Conservation (phyloP, 1,139 yeast genomes). For the Candida buenavistaensis region DNA sequence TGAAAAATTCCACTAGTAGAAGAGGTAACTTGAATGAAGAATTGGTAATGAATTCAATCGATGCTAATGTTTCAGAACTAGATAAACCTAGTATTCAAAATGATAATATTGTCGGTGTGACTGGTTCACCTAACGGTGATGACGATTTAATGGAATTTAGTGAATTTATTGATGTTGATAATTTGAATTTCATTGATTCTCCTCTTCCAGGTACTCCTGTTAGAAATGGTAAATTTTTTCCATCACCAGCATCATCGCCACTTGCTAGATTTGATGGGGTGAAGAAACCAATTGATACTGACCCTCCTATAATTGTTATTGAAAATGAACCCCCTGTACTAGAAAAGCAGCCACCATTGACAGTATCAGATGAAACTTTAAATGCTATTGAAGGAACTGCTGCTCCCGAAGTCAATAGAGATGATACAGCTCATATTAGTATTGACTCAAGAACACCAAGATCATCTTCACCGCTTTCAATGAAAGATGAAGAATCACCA, state of each 20-base stretch:
- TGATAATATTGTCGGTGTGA: conserved; percentile 4
- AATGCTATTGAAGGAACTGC: conserved; percentile 1
- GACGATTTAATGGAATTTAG: conserved; percentile 58
- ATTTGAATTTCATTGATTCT: conserved; percentile 31
- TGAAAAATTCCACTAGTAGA: conserved; percentile 34
- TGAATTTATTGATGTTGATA: conserved; percentile 63
- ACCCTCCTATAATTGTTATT: conserved; percentile 5
- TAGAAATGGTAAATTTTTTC: conserved; percentile 1
- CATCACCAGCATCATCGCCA: conserved; percentile 2
- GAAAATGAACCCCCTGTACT: neutral
- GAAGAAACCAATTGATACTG: neutral
- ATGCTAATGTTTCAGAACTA: conserved; percentile 13
- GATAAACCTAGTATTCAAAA: conserved; percentile 2
- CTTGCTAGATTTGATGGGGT: conserved; percentile 2
- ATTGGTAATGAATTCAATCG: conserved; percentile 15
- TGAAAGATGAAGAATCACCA: conserved; percentile 11
- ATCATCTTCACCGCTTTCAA: conserved; percentile 15
- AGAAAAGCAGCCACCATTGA: neutral
- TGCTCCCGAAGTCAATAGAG: conserved; percentile 1
- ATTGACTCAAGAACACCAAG: conserved; percentile 14
- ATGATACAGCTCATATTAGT: conserved; percentile 15
- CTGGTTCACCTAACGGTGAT: conserved; percentile 23
- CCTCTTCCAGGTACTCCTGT: conserved; percentile 13
- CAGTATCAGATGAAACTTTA: neutral
- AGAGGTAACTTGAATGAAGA: conserved; percentile 17